These are phyloP conservation scores for Biscogniauxia mediterranea DNA, from an alignment of 2,329 filamentous ascomycete species.

Conservation along the genomic window DNA sequence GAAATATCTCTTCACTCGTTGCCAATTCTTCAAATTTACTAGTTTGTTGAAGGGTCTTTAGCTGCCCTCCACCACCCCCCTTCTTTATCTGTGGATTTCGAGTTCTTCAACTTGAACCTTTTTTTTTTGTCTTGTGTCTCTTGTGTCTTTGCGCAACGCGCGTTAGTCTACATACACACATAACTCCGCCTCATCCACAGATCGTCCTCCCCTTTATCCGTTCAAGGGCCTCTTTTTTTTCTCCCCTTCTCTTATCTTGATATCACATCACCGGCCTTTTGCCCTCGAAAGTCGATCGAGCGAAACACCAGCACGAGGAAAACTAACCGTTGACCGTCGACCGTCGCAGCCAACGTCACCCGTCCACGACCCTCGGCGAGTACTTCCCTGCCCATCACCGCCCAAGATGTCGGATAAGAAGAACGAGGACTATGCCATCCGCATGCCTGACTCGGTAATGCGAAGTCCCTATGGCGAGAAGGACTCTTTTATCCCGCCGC, in stretches of 20 bases:
- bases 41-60: neutral
- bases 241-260: neutral
- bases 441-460: conserved; percentile 61
- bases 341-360: neutral
- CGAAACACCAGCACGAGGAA: neutral
- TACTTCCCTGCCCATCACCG: conserved; percentile 8
- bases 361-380: neutral
- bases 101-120: neutral
- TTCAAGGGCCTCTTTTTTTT: neutral
- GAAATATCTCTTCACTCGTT: neutral
- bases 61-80: neutral
- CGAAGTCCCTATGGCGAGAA: conserved; percentile 49
- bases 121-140: neutral
- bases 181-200: neutral
- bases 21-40: too few relatives aligned
- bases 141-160: neutral
- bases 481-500: conserved; percentile 45
- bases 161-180: neutral
- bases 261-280: neutral
- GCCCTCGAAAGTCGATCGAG: neutral
- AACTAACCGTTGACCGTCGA: neutral
- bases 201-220: neutral
- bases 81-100: neutral
- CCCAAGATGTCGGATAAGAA: conserved; percentile 80
- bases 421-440: conserved; percentile 75